phyloP scores from a whole-genome alignment of 2,329 filamentous ascomycete genomes.

The Botryosphaeria dothidea region DNA sequence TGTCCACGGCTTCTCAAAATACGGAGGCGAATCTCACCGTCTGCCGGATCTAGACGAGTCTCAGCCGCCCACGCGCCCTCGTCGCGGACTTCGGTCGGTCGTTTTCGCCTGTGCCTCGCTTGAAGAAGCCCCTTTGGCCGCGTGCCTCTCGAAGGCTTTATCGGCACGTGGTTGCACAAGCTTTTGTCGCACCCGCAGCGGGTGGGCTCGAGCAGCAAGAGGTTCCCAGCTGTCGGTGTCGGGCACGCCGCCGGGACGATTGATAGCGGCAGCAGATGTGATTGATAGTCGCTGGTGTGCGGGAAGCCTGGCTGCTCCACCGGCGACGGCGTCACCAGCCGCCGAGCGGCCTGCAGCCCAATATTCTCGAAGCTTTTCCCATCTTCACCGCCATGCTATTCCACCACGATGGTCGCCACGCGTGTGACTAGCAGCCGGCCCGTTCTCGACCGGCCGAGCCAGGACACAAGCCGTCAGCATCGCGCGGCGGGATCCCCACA shows the following conservation, averaged over 20 bases:
- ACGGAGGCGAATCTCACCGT: constrained; percentile 10
- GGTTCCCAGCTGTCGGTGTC: neutral
- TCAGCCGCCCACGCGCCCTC: neutral
- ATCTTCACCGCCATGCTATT: neutral
- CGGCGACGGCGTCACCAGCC: neutral
- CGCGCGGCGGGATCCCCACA: constrained; percentile 2
- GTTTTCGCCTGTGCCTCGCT: neutral
- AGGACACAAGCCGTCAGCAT: neutral
- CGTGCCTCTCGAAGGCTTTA: neutral
- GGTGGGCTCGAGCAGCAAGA: neutral
- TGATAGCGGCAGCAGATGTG: neutral
- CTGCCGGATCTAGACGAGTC: neutral
- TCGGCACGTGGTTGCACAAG: constrained; percentile 10
- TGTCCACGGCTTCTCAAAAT: neutral
- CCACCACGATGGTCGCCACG: constrained; percentile 7
- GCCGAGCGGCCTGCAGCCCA: neutral
- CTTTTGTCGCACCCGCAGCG: neutral
- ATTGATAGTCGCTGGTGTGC: neutral
- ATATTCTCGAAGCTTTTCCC: constrained; percentile 10
- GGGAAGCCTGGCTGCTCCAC: neutral
- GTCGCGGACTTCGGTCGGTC: neutral
- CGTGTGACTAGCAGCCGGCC: constrained; percentile 14
- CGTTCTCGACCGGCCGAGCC: constrained; percentile 16
- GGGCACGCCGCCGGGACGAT: neutral
- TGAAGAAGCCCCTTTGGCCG: neutral